phyloP scores from a whole-genome alignment of 2,329 filamentous ascomycete genomes.

The Fusarium udum region DNA sequence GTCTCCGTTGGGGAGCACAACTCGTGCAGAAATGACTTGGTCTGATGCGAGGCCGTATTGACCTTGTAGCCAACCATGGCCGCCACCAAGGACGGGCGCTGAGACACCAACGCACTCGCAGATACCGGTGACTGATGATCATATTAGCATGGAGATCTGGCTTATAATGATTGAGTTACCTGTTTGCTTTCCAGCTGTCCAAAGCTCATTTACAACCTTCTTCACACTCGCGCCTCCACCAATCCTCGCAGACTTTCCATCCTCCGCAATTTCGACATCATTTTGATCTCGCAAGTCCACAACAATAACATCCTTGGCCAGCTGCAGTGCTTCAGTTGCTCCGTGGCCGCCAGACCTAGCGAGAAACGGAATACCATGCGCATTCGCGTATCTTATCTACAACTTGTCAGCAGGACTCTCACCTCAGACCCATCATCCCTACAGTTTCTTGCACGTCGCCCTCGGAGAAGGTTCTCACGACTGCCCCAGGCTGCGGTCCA shows the following conservation, averaged over 20 bases:
- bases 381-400: slow-evolving; percentile 25
- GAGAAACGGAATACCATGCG: not conserved
- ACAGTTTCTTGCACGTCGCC: slow-evolving; percentile 30
- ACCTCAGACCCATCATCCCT: not conserved
- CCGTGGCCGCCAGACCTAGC: slow-evolving; percentile 31
- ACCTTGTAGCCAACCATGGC: slow-evolving; percentile 30
- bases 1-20: slow-evolving; percentile 18
- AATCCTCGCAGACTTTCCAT: slow-evolving; percentile 8
- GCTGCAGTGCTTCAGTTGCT: slow-evolving; percentile 15
- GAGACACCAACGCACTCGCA: slow-evolving; percentile 43
- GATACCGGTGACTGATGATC: slow-evolving; percentile 33
- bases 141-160: not conserved
- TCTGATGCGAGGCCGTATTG: slow-evolving; percentile 21
- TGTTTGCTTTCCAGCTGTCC: slow-evolving; percentile 24
- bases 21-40: slow-evolving; percentile 18
- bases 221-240: slow-evolving; percentile 17
- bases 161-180: not conserved
- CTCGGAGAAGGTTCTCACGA: slow-evolving; percentile 15
- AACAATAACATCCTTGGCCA: slow-evolving; percentile 13
- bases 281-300: slow-evolving; percentile 15
- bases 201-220: slow-evolving; percentile 7
- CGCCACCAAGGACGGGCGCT: slow-evolving; percentile 33
- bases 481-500: slow-evolving; percentile 4
- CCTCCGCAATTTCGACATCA: not conserved
- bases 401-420: not conserved